Base-by-base conservation (phyloP, 257 asterid genomes). In the Rubia yunnanensis region DNA sequence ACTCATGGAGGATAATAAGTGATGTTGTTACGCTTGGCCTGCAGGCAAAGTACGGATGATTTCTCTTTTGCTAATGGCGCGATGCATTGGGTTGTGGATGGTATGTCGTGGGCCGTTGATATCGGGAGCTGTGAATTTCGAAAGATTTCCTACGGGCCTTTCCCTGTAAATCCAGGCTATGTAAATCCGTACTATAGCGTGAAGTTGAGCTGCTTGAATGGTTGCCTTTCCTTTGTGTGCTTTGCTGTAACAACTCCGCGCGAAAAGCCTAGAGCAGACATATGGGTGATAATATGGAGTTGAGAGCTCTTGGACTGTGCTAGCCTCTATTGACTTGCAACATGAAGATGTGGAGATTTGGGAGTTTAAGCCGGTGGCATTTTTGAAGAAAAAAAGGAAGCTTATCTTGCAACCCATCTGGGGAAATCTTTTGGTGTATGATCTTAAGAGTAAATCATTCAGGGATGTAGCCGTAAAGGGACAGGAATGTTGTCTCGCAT, bases 241-340 rank as follows among this genome's bases (percentile, higher is more conserved):
- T 44, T 3, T 18, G 18, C 11, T 50, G n/a, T 50, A 14, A 20
- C 2, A 48, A 22, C 14, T 24, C 28, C 31, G 17, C 5, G 3
- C 4, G 31, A 55, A 55, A 15, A 17, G 35, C 20, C n/a, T 55
- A 17, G 7, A 4, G 38, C 10, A 20, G 63, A 57, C 15, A 13
- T 57, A 27, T 57, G 63, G 63, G 4, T 57, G 24, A 28, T 57
- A 28, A 5, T 57, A 57, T 57, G 63, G 63, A 28, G 63, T 58
- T 28, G 63, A 28, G 39, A 30, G 24, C 63, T 58, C 63, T 58
- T 58, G 63, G 63, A 28, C 39, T 15, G 28, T 28, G 63, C 7
- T 58, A 58, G 22, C 22, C 63, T 58, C 39, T 35, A 58, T 58
- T 58, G 63, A 58, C 23, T 7, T 23, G 30, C 34, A 15, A 4